phyloP scores from a whole-genome alignment of 164 flowering plant genomes.

The Chloranthus sessilifolius region DNA sequence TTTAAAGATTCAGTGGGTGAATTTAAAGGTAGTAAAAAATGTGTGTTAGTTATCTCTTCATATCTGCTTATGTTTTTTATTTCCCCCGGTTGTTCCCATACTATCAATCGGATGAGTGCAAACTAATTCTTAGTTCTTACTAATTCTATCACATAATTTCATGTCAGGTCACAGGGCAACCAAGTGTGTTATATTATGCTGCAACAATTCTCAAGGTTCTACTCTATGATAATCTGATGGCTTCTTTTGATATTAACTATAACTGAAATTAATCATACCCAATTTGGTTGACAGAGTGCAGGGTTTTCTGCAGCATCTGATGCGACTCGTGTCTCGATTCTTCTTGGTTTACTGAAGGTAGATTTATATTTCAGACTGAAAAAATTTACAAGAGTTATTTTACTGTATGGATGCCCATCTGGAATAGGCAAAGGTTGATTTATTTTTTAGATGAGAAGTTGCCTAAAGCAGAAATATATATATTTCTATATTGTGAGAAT shows the following conservation, averaged over 20 bases:
- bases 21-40: too few relatives aligned
- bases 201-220: conserved; percentile 82
- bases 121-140: too few relatives aligned
- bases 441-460: too few relatives aligned
- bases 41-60: too few relatives aligned
- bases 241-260: not conserved
- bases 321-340: conserved; percentile 89
- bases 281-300: conserved; percentile 55
- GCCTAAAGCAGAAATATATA: too few relatives aligned
- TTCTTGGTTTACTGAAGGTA: conserved; percentile 89
- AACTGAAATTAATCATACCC: conserved; percentile 1
- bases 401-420: not conserved
- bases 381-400: not conserved
- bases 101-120: too few relatives aligned
- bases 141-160: too few relatives aligned
- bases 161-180: conserved; percentile 96
- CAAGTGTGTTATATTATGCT: conserved; percentile 97
- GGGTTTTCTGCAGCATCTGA: conserved; percentile 95
- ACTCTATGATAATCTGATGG: conserved; percentile 4
- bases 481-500: too few relatives aligned
- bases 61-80: too few relatives aligned
- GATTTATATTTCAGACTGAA: conserved; percentile 2
- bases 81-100: too few relatives aligned
- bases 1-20: too few relatives aligned
- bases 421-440: not conserved